phyloP scores from a whole-genome alignment of 2,329 filamentous ascomycete genomes.

The Berkeleyomyces rouxiae region DNA sequence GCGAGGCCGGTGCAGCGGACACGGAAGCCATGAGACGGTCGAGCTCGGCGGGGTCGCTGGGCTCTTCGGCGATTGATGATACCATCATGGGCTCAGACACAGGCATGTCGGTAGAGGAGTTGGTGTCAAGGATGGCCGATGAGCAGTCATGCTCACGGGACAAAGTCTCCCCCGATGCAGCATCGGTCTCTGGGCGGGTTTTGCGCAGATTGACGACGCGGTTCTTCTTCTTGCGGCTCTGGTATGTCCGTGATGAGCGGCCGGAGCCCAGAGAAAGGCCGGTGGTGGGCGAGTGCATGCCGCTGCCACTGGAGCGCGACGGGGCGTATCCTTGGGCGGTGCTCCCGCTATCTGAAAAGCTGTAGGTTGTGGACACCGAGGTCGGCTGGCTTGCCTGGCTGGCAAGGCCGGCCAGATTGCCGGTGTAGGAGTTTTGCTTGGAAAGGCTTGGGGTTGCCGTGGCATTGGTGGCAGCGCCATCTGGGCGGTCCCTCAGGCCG shows the following conservation, averaged over 20 bases:
- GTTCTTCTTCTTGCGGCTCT: slow-evolving; percentile 63
- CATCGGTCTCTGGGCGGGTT: slow-evolving; percentile 27
- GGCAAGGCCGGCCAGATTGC: background rate
- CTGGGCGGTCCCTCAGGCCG: slow-evolving; percentile 53
- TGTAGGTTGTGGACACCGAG: slow-evolving; percentile 41
- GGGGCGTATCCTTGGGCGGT: slow-evolving; percentile 43
- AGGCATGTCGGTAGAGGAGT: slow-evolving; percentile 24
- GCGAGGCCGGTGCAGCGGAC: background rate
- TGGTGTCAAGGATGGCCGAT: slow-evolving; percentile 27
- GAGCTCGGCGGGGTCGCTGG: slow-evolving; percentile 28
- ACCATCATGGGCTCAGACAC: slow-evolving; percentile 44
- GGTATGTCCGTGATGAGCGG: slow-evolving; percentile 40
- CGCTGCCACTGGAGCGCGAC: slow-evolving; percentile 32
- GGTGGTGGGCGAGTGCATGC: slow-evolving; percentile 19
- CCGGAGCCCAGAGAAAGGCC: slow-evolving; percentile 47
- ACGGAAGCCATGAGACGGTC: slow-evolving; percentile 5
- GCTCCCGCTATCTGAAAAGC: slow-evolving; percentile 56
- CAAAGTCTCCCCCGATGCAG: slow-evolving; percentile 26
- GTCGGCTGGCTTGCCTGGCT: slow-evolving; percentile 18
- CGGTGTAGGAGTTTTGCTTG: slow-evolving; percentile 42
- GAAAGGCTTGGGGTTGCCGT: slow-evolving; percentile 35
- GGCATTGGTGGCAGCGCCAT: slow-evolving; percentile 26
- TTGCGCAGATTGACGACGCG: slow-evolving; percentile 68
- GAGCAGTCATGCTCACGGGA: slow-evolving; percentile 21
- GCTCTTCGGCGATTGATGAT: slow-evolving; percentile 41